phyloP scores from a whole-genome alignment of 2,329 filamentous ascomycete species.

The Didymella exigua region DNA sequence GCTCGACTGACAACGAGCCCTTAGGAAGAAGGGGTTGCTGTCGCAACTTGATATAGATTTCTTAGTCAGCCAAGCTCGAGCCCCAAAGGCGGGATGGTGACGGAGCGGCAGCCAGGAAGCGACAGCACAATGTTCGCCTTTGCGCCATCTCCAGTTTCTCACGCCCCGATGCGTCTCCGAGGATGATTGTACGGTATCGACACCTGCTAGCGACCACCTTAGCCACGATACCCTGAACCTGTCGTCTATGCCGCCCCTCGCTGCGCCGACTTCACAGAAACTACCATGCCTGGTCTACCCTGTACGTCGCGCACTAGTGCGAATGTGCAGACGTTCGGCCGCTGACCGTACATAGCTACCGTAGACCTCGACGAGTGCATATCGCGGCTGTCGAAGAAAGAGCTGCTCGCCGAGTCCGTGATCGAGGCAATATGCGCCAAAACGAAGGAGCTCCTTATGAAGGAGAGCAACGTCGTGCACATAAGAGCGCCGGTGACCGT shows the following conservation, averaged over 20 bases:
- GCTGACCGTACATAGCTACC: constrained; percentile 66
- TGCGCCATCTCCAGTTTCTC: constrained; percentile 25
- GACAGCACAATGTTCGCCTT: constrained; percentile 21
- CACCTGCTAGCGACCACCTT: constrained; percentile 45
- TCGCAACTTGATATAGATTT: constrained; percentile 10
- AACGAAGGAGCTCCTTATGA: constrained; percentile 98
- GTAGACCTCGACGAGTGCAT: constrained; percentile 99
- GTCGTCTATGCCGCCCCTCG: constrained; percentile 36
- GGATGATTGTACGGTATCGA: constrained; percentile 50
- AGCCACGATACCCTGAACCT: constrained; percentile 44
- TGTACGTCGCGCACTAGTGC: constrained; percentile 46
- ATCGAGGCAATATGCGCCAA: constrained; percentile 99
- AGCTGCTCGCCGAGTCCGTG: constrained; percentile 94
- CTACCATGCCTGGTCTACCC: constrained; percentile 58
- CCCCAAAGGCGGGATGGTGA: constrained; percentile 17
- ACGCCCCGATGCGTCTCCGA: constrained; percentile 41
- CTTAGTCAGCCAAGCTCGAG: constrained; percentile 26
- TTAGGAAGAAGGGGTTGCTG: not conserved
- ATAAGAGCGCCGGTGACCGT: constrained; percentile 95
- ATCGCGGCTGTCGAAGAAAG: constrained; percentile 93
- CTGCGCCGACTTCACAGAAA: constrained; percentile 23
- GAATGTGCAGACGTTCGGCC: constrained; percentile 2
- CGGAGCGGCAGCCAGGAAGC: constrained; percentile 8
- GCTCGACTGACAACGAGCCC: not conserved
- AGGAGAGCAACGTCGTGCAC: constrained; percentile 99